Conservation (phyloP, 306 rosid species). For the Vigna hirtella region DNA sequence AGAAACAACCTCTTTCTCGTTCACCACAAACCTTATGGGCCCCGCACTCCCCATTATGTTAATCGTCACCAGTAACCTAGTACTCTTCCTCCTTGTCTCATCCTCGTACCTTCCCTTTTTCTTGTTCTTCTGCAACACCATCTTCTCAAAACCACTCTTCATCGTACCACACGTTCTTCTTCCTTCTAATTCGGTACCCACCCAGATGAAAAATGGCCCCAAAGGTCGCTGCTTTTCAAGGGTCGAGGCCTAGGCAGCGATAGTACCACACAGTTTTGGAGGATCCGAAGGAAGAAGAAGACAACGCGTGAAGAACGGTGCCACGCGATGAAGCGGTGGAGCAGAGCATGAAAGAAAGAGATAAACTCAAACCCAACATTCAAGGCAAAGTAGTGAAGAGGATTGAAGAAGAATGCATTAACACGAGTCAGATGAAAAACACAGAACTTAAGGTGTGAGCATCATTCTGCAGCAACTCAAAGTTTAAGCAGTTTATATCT, state of each 20-base stretch:
- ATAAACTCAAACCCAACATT: slow-evolving; percentile 36
- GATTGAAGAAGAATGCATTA: slow-evolving; percentile 17
- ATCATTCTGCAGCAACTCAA: background rate
- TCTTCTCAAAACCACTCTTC: slow-evolving; percentile 43
- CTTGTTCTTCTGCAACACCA: slow-evolving; percentile 43
- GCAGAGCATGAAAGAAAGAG: slow-evolving; percentile 48
- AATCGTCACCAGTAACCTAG: slow-evolving; percentile 73
- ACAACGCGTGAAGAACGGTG: slow-evolving; percentile 21
- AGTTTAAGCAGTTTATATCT: background rate
- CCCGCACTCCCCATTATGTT: slow-evolving; percentile 87
- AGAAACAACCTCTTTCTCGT: slow-evolving; percentile 69
- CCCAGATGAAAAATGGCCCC: slow-evolving; percentile 20
- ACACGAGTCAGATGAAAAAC: slow-evolving; percentile 3
- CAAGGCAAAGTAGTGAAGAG: slow-evolving; percentile 25
- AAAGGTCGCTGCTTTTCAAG: slow-evolving; percentile 39
- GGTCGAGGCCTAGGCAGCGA: slow-evolving; percentile 52
- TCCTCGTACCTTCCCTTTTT: slow-evolving; percentile 16
- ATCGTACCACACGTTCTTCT: background rate
- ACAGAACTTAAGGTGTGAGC: background rate
- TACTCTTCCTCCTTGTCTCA: slow-evolving; percentile 15
- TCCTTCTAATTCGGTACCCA: slow-evolving; percentile 8
- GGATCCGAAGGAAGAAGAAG: slow-evolving; percentile 41
- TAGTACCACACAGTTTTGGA: slow-evolving; percentile 47
- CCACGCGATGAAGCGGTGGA: slow-evolving; percentile 25
- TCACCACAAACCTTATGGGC: slow-evolving; percentile 82